Evolutionary conservation across 1,139 yeast species (phyloP).

Genomic region (Blastobotrys raffinosifermentans): DNA sequence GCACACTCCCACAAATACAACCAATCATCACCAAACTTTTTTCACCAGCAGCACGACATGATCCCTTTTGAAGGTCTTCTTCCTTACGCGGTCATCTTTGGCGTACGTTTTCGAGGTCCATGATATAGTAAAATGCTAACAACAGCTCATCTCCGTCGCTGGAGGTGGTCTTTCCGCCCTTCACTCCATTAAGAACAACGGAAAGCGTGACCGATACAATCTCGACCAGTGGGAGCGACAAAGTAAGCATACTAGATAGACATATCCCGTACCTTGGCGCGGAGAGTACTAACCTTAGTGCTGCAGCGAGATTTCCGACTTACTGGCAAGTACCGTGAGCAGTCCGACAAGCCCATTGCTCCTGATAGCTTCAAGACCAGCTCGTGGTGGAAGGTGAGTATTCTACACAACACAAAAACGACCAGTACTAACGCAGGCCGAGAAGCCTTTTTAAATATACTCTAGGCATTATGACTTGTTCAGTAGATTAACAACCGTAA

Average conservation of each 20-base stretch:
- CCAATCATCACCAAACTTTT: too few species aligned
- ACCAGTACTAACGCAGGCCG: slow-evolving; percentile 8
- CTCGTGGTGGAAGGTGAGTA: slow-evolving; percentile 40
- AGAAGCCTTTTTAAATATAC: slow-evolving; percentile 12
- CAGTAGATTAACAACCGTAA: background rate
- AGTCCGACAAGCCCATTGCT: slow-evolving; percentile 60
- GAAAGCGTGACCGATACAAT: slow-evolving; percentile 51
- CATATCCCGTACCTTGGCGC: background rate
- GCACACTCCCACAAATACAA: too few species aligned
- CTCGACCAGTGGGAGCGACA: slow-evolving; percentile 55
- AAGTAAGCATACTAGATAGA: slow-evolving; percentile 25
- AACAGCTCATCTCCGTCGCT: slow-evolving; percentile 43
- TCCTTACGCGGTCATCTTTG: slow-evolving; percentile 60
- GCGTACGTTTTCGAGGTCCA: slow-evolving; percentile 34
- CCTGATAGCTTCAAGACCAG: slow-evolving; percentile 65
- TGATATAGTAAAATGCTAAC: background rate
- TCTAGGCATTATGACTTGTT: background rate
- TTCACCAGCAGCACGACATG: too few species aligned
- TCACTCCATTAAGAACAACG: slow-evolving; percentile 46
- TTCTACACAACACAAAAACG: too few species aligned
- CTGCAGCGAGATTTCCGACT: slow-evolving; percentile 68
- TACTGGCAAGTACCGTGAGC: slow-evolving; percentile 71
- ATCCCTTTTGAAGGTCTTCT: slow-evolving; percentile 70
- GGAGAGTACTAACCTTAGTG: slow-evolving; percentile 33
- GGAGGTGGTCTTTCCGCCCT: slow-evolving; percentile 47